A percentile compares a stretch with the other conserved stretches of the same genome.
These are phyloP conservation scores for Elaeis oleifera DNA, from an alignment of 202 grass and related monocot genomes.

Conservation along the genomic window DNA sequence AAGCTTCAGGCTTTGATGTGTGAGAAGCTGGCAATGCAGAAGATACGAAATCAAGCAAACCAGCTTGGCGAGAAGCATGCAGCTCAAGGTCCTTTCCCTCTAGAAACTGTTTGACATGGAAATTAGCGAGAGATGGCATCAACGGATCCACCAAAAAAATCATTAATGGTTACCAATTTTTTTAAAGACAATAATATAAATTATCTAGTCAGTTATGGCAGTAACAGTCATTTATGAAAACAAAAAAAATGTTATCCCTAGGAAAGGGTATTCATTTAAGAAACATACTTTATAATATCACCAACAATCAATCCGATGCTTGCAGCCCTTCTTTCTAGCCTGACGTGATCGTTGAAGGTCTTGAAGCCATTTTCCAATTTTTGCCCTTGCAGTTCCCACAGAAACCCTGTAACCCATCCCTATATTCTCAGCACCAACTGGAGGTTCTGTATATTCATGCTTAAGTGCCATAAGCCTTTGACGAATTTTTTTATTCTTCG, in stretches of 20 bases:
- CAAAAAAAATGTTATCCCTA: too few species aligned
- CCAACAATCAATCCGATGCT: conserved; percentile 88
- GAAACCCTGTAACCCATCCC: conserved; percentile 65
- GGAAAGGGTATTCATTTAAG: too few species aligned
- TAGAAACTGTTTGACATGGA: conserved; percentile 57
- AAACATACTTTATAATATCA: conserved; percentile 76
- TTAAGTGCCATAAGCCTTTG: conserved; percentile 98
- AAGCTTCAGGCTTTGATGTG: conserved; percentile 90
- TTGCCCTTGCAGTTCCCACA: conserved; percentile 69
- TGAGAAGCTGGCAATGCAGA: conserved; percentile 92
- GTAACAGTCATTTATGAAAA: too few species aligned
- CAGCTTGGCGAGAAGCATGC: conserved; percentile 86
- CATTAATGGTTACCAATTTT: not conserved
- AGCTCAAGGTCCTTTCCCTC: conserved; percentile 88
- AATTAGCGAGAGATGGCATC: conserved; percentile 4
- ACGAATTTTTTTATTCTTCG: conserved; percentile 93
- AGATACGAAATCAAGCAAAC: conserved; percentile 87
- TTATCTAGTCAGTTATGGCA: too few species aligned
- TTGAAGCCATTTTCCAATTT: conserved; percentile 96
- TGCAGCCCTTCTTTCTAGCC: conserved; percentile 83
- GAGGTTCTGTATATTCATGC: conserved; percentile 81
- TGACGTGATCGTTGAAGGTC: conserved; percentile 84
- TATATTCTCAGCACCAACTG: conserved; percentile 58
- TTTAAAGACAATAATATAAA: not conserved
- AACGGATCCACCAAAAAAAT: not conserved